Evolutionary conservation across 257 asterid species (phyloP), one percentile per base, ranked within the genome.

Genomic region (Solanum etuberosum): DNA sequence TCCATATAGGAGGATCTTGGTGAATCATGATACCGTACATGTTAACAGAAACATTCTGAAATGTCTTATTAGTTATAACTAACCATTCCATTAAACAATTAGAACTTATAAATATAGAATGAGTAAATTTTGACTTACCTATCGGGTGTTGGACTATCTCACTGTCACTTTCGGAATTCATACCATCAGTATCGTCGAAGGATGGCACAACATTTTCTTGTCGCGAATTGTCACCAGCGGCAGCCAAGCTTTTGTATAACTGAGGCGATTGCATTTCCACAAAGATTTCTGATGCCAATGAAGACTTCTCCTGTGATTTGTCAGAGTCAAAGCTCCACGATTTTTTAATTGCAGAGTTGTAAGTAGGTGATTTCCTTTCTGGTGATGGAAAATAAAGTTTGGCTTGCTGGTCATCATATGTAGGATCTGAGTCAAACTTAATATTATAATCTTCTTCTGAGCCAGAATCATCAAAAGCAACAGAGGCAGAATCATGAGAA

Each of bases 181-280:
- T 83, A 65, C 93, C 93, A 84, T 94, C 95, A 29, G 98, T 92
- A 87, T 94, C 94, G 91, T 95, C 99, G 90, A 91, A 97, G 12
- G 88, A 89, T 84, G 86, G 90, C 88, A 87, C 91, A 54, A 61
- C 80, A 85, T 82, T 77, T 89, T 91, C 92, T 83, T 74, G 87
- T 83, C 88, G 91, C 35, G 93, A 63, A 84, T 87, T 88, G 88
- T 91, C 88, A 71, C 21, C 85, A 20, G 91, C 27, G 63, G 90
- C 46, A 68, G 40, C 82, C 84, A 86, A 68, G 34, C 82, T 91
- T 77, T 86, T 95, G 38, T 95, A 87, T 78, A 90, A 88, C 80
- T 88, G 89, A 84, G 85, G 86, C 7, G 91, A 86, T 89, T 89
- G 89, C 85, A 89, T 90, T 88, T 87, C 85, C 31, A 87, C 71